Percentiles rank a stretch among this genome's conserved stretches.
Conservation (phyloP, 768 basidiomycete genomes). For the Hygrocybe punicea region DNA sequence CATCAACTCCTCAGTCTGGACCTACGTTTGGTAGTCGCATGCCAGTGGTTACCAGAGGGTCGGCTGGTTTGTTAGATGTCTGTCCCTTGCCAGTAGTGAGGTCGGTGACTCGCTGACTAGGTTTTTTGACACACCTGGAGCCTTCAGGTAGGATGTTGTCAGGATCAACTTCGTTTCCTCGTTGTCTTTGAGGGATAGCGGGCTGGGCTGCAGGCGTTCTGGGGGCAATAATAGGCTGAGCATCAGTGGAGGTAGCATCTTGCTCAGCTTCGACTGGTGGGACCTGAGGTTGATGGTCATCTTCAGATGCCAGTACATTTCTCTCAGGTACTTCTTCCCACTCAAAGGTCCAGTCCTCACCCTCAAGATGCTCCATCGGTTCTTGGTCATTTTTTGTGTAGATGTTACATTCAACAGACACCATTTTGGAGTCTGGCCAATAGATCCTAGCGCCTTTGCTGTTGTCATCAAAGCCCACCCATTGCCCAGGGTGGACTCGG, state of each 20-base stretch:
- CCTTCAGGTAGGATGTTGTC: too few species aligned
- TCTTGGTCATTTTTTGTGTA: conserved; percentile 17
- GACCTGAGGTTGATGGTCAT: too few species aligned
- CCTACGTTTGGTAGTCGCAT: conserved; percentile 10
- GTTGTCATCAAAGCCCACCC: conserved; percentile 24
- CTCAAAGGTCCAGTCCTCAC: conserved; percentile 20
- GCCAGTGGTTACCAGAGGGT: conserved; percentile 6
- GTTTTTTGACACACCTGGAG: neutral
- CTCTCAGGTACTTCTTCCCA: too few species aligned
- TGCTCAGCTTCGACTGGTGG: conserved; percentile 7
- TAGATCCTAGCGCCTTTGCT: conserved; percentile 31
- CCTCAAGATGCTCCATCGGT: conserved; percentile 21
- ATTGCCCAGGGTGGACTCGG: conserved; percentile 16
- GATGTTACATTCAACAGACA: conserved; percentile 32
- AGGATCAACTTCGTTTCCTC: too few species aligned
- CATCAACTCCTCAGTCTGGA: conserved; percentile 9
- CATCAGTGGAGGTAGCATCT: neutral
- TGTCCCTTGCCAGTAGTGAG: neutral
- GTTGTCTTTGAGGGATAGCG: neutral
- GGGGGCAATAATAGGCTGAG: neutral
- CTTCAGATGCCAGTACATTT: too few species aligned
- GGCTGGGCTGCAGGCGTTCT: neutral
- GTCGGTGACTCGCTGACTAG: neutral
- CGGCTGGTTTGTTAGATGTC: neutral
- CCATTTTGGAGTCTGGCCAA: conserved; percentile 27